phyloP scores from a whole-genome alignment of 345 rosid species.

The Salix exigua region DNA sequence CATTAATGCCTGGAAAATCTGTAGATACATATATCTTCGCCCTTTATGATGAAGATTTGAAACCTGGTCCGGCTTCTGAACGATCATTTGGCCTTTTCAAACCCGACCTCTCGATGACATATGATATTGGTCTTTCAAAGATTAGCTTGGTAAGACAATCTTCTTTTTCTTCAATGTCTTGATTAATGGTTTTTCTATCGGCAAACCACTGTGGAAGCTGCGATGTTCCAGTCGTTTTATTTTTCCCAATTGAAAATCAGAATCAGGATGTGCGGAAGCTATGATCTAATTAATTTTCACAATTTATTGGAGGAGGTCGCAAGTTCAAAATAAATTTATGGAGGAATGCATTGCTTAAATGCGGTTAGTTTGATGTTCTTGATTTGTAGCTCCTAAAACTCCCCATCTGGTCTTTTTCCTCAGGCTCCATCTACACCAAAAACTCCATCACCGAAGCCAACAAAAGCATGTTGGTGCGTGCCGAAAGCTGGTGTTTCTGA shows the following conservation, averaged over 20 bases:
- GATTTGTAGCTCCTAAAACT: not conserved
- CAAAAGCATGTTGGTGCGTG: slow-evolving; percentile 49
- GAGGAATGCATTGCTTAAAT: not conserved
- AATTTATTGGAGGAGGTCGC: not conserved
- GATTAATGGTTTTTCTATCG: not conserved
- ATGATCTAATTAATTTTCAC: not conserved
- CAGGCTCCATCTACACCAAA: slow-evolving; percentile 14
- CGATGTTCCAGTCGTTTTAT: not conserved
- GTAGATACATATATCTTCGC: slow-evolving; percentile 91
- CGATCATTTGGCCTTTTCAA: slow-evolving; percentile 76
- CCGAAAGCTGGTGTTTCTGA: slow-evolving; percentile 48
- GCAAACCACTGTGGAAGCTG: not conserved
- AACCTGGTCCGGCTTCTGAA: slow-evolving; percentile 75
- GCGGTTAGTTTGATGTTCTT: not conserved
- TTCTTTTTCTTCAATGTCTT: not conserved
- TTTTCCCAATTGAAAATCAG: not conserved
- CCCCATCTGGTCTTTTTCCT: not conserved
- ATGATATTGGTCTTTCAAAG: slow-evolving; percentile 70
- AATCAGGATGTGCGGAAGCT: not conserved
- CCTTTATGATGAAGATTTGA: slow-evolving; percentile 78
- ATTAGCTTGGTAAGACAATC: slow-evolving; percentile 53
- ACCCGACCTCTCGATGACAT: slow-evolving; percentile 63
- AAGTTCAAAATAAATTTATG: not conserved
- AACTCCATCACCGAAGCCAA: slow-evolving; percentile 14
- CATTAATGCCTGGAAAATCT: slow-evolving; percentile 89